phyloP scores from a whole-genome alignment of 106 monocot species.

The Vanilla planifolia region DNA sequence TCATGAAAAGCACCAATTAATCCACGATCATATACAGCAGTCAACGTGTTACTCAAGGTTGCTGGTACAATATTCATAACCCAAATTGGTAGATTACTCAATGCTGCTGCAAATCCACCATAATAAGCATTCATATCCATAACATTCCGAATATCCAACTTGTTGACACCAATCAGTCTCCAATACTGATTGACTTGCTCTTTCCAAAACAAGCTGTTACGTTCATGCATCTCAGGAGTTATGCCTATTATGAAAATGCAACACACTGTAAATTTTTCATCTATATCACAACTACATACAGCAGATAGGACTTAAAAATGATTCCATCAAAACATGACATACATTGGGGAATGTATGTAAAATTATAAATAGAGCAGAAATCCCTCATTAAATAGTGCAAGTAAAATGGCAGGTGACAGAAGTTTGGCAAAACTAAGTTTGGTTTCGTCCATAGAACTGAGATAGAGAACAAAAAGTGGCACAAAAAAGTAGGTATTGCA shows the following conservation, averaged over 20 bases:
- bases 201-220: slow-evolving; percentile 66
- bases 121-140: slow-evolving; percentile 98
- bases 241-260: slow-evolving; percentile 35
- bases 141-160: slow-evolving; percentile 61
- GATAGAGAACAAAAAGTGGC: no score
- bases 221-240: slow-evolving; percentile 39
- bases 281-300: not conserved
- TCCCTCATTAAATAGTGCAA: not conserved
- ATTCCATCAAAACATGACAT: not conserved
- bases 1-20: slow-evolving; percentile 89
- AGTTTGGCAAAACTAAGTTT: not conserved
- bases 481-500: no score
- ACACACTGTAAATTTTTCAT: slow-evolving; percentile 1
- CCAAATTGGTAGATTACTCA: slow-evolving; percentile 70
- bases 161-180: slow-evolving; percentile 56
- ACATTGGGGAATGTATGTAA: not conserved
- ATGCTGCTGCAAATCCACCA: slow-evolving; percentile 89
- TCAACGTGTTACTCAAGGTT: slow-evolving; percentile 56
- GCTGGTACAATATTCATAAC: slow-evolving; percentile 95
- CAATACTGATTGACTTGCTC: slow-evolving; percentile 63
- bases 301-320: not conserved
- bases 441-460: no score
- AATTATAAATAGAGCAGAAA: not conserved
- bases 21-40: slow-evolving; percentile 95
- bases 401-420: not conserved